A percentile compares a stretch with the other conserved stretches of the same genome.
These are phyloP conservation scores for Colletotrichum chlorophyti DNA, from an alignment of 2,329 filamentous ascomycete species.

Conservation along the genomic window DNA sequence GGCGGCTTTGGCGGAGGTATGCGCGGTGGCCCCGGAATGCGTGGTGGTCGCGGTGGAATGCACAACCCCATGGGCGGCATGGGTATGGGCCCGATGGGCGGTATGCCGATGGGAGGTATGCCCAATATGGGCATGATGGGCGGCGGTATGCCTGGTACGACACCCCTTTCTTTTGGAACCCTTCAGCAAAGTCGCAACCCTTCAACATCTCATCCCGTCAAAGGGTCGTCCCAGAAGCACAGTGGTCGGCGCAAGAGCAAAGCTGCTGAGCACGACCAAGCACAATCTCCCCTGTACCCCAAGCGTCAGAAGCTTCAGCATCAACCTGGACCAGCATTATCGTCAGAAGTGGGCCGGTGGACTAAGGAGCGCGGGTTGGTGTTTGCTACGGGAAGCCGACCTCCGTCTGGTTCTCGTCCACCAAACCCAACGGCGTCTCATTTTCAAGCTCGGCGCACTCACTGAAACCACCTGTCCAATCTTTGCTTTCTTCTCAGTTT, in stretches of 20 bases:
- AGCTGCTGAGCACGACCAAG: background rate
- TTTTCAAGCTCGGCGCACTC: background rate
- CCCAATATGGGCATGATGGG: conserved; percentile 56
- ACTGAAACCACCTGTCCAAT: background rate
- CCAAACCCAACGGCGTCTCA: background rate
- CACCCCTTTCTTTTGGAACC: conserved; percentile 16
- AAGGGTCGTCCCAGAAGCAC: background rate
- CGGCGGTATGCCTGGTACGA: conserved; percentile 62
- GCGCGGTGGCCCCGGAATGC: conserved; percentile 49
- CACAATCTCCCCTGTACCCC: background rate
- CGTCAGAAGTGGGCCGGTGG: background rate
- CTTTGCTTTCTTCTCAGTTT: background rate
- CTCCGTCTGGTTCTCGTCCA: background rate
- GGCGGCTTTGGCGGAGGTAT: conserved; percentile 56
- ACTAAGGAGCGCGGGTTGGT: conserved; percentile 4
- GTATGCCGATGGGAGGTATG: conserved; percentile 62
- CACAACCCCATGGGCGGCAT: conserved; percentile 60
- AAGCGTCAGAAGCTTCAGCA: background rate
- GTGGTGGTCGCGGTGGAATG: conserved; percentile 47
- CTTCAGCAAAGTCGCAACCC: background rate
- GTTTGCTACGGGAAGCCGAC: background rate
- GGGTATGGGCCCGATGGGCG: conserved; percentile 50
- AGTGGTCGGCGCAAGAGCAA: conserved; percentile 1
- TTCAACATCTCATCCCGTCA: background rate
- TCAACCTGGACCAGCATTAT: background rate